Percentiles rank a stretch among this genome's conserved stretches.
These are phyloP conservation scores for Chaetomiaceae sp. DNA, from an alignment of 2,329 filamentous ascomycete genomes.

Conservation along the genomic window DNA sequence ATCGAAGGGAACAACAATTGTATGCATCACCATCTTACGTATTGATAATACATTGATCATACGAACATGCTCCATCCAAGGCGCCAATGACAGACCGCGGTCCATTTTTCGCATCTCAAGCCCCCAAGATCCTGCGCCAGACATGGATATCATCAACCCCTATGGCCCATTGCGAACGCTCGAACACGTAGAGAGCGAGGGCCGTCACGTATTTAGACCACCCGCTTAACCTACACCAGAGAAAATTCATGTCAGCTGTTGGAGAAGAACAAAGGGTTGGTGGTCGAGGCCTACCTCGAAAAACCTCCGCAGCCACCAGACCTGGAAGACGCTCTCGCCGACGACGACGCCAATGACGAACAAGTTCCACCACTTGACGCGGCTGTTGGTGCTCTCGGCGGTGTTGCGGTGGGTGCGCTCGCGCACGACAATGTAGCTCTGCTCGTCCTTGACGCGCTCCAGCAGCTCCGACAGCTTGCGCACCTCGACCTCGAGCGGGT, in stretches of 20 bases:
- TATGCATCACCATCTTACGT: background rate
- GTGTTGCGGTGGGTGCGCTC: slow-evolving; percentile 97
- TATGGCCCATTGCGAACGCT: background rate
- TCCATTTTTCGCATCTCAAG: slow-evolving; percentile 9
- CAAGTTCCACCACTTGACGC: slow-evolving; percentile 99
- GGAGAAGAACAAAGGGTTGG: background rate
- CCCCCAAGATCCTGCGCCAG: slow-evolving; percentile 11
- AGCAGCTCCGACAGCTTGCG: slow-evolving; percentile 78
- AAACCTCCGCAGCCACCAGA: slow-evolving; percentile 99
- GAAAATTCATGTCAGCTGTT: background rate
- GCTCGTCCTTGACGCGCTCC: slow-evolving; percentile 92
- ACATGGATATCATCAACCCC: background rate
- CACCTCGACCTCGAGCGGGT: slow-evolving; percentile 89
- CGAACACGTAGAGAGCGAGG: slow-evolving; percentile 10
- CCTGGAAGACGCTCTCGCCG: slow-evolving; percentile 93
- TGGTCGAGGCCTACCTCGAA: slow-evolving; percentile 66
- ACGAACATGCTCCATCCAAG: slow-evolving; percentile 15
- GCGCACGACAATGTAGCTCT: slow-evolving; percentile 90
- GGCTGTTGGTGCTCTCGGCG: slow-evolving; percentile 92
- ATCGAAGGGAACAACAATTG: too few species aligned
- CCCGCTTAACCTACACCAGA: slow-evolving; percentile 23
- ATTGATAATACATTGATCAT: slow-evolving; percentile 13
- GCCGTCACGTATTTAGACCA: slow-evolving; percentile 18
- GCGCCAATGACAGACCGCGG: slow-evolving; percentile 11
- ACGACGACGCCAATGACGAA: slow-evolving; percentile 88